A percentile compares a stretch with the other conserved stretches of the same genome.
These are phyloP conservation scores for Cladosporium sp. DNA, from an alignment of 2,329 filamentous ascomycete genomes.

Conservation along the genomic window DNA sequence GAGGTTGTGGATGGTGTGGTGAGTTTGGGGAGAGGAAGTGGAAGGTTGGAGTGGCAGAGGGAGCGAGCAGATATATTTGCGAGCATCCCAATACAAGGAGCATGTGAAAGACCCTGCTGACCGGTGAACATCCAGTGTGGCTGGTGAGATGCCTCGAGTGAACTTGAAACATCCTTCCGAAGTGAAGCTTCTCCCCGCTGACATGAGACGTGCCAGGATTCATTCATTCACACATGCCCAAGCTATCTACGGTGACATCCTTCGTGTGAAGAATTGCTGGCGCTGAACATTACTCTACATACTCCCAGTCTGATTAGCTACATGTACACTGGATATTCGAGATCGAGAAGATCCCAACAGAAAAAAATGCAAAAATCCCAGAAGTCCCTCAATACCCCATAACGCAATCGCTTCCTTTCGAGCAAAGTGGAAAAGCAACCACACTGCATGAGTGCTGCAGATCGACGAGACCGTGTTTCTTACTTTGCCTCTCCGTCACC, in stretches of 20 bases:
- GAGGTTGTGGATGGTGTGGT: background rate
- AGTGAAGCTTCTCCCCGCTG: background rate
- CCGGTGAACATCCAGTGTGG: background rate
- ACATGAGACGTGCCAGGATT: background rate
- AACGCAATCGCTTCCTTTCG: background rate
- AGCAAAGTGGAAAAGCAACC: background rate
- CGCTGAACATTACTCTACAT: background rate
- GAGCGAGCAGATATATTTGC: background rate
- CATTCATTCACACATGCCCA: background rate
- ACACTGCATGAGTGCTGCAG: background rate
- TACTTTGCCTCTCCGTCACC: conserved; percentile 1
- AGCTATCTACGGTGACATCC: background rate
- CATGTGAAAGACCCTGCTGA: background rate
- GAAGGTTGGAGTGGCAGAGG: background rate
- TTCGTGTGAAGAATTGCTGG: background rate
- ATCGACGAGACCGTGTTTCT: background rate
- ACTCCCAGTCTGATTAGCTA: background rate
- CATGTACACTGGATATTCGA: background rate
- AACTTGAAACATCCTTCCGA: background rate
- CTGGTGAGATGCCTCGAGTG: background rate
- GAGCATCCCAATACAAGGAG: background rate
- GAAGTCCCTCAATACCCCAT: background rate
- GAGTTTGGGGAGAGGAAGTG: background rate
- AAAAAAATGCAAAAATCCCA: background rate
- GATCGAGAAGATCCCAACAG: background rate